Base-by-base conservation (phyloP, 2,329 filamentous ascomycete genomes). In the Setomelanomma holmii region DNA sequence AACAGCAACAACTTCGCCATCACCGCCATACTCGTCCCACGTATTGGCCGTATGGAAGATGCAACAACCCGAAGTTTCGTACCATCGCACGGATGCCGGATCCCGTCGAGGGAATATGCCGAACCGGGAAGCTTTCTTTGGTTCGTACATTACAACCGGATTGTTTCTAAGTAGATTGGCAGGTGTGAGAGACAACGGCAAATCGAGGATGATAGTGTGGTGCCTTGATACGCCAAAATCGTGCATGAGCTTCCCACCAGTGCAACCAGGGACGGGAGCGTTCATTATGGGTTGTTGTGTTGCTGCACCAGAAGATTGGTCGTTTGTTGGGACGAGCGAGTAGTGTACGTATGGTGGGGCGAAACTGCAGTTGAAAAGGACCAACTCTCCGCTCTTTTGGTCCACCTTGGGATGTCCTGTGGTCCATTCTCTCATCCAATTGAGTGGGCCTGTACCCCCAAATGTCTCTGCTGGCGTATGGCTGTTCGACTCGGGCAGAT, bases 1-100 rank as follows among this genome's bases (percentile, higher is more conserved):
- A 4, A 90, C 84, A 1, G 78, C 75, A 14, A 63, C 64, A 0
- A 77, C 62, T 51, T 75, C 53, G 10, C 66, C 63, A 17, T 68
- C 58, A 1, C 64, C 21, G 14, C 72, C 55, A 1, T 69, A 57
- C 4, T 81, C 79, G 45, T 89, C 86, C 88, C 88, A 91, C 1
- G 84, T 84, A 59, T 89, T 90, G 1, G 86, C 88, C 0, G 87
- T 89, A 62, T 90, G 88, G 55, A 90, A 89, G 39, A 90, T 88
- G 61, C 86, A 86, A 61, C 86, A 90, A 5, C 85, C 79, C 10
- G 82, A 81, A 0, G 87, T 89, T 70, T 88, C 82, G 55, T 88
- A 90, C 87, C 88, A 90, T 8, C 80, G 79, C 2, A 89, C 79
- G 1, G 76, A 73, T 1, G 82, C 67, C 1, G 87, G 86, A 11